Evolutionary conservation across 1,139 yeast species (phyloP), one percentile per base, ranked within the genome.

Genomic region (Blastobotrys indianensis): DNA sequence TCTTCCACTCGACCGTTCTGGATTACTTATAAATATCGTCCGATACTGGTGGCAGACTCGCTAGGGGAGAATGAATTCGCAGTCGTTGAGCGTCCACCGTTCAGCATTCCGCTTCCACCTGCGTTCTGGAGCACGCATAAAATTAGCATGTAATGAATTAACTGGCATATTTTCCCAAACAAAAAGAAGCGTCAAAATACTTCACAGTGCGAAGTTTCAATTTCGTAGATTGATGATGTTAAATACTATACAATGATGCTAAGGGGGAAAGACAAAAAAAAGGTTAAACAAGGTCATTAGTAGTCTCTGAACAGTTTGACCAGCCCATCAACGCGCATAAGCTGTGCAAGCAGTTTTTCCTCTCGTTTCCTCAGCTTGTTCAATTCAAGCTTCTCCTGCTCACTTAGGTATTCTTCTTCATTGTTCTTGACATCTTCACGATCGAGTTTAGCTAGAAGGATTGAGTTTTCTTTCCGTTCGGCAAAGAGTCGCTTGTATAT

Each of bases 371-470:
- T 47, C 53, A 85, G 73, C 54, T 72, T 71, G 50, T 77, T 77
- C 56, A 88, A 70, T 51, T 85, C 90, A 50, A 78, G 74, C 54
- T 85, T 70, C 63, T 92, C 98, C 42, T 82, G 76, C 10, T 82
- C 82, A 42, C 88, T 70, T 44, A 92, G 69, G 50, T 84, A 73
- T 56, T 84, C 86, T 31, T 77, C 78, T 62, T 87, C 96, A 53
- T 78, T 78, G 1, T 94, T 95, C 59, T 79, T 80, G 30, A 92
- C 97, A 62, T 92, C 97, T 51, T 85, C 95, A 64, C 97, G 76
- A 52, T 82, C 84, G 49, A 90, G 80, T 62, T 90, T 90, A 16
- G 82, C 82, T 49, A 90, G 70, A 48, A 92, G 72, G 11, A 83
- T 79, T 41, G 75, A 71, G 61, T 87, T 80, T 41, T 80, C 82